Conservation (phyloP, 176 grass and related monocot genomes). For the Phoenix dactylifera region DNA sequence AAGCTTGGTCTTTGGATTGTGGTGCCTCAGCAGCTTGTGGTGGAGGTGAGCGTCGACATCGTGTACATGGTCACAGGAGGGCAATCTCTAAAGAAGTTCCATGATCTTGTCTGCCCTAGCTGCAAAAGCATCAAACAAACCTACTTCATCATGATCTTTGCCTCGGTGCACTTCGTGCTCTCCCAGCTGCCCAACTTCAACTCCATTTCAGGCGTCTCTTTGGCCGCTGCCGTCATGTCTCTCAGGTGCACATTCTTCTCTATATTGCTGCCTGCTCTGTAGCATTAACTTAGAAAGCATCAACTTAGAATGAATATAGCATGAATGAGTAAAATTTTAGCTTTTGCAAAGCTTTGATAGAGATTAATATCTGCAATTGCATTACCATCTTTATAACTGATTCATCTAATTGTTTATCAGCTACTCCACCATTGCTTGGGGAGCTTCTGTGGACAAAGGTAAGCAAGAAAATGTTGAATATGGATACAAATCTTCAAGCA, state of each 20-base stretch:
- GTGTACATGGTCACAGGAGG: constrained; percentile 98
- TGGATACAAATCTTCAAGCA: constrained; percentile 19
- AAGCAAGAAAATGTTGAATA: constrained; percentile 48
- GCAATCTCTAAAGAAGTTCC: constrained; percentile 80
- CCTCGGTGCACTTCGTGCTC: constrained; percentile 69
- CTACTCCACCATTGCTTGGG: constrained; percentile 92
- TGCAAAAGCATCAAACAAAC: constrained; percentile 65
- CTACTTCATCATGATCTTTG: constrained; percentile 96
- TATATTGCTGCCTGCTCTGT: no score
- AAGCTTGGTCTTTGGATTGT: constrained; percentile 82
- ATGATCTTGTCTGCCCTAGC: constrained; percentile 50
- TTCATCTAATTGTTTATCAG: constrained; percentile 5
- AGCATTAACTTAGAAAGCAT: no score
- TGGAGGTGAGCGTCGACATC: constrained; percentile 89
- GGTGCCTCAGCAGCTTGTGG: constrained; percentile 67
- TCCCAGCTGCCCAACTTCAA: constrained; percentile 88
- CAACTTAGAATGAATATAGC: no score
- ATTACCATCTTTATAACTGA: no score
- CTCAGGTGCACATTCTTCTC: constrained; percentile 29
- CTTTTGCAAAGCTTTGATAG: no score
- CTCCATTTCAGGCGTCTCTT: constrained; percentile 83
- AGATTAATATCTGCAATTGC: no score
- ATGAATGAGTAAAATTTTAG: no score
- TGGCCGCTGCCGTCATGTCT: constrained; percentile 90
- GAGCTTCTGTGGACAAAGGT: constrained; percentile 60